A percentile compares a stretch with the other conserved stretches of the same genome.
Evolutionary conservation across 768 basidiomycete genomes (phyloP).

Genomic region (Calvatia gigantea): DNA sequence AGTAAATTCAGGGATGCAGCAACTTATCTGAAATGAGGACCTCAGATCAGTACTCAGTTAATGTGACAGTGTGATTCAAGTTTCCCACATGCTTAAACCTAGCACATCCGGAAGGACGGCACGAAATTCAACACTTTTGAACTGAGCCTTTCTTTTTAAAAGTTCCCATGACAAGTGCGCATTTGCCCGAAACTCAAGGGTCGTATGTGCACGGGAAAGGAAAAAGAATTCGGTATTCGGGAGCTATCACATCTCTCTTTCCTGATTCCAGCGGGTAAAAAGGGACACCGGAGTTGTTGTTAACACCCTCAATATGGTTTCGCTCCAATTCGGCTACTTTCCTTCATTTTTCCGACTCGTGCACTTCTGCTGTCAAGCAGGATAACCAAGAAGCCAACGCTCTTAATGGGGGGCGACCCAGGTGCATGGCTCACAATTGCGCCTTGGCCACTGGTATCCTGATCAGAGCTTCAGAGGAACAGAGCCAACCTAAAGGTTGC

Average conservation of each 20-base stretch:
- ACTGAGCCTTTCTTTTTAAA: neutral
- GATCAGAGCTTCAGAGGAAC: constrained; percentile 1
- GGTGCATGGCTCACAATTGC: constrained; percentile 2
- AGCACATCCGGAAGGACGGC: neutral
- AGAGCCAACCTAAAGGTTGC: neutral
- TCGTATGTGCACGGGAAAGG: constrained; percentile 1
- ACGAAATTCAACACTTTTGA: neutral
- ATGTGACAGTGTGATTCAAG: neutral
- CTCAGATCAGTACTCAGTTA: neutral
- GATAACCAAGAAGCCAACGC: constrained; percentile 4
- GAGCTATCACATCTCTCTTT: neutral
- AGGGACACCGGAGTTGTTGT: constrained; percentile 9
- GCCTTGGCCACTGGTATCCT: neutral
- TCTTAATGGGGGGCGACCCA: neutral
- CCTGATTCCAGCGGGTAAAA: constrained; percentile 1
- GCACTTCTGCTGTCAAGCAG: neutral
- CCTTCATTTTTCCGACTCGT: neutral
- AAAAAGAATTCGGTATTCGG: neutral
- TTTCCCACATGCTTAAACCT: constrained; percentile 8
- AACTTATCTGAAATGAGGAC: constrained; percentile 1
- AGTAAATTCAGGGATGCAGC: neutral
- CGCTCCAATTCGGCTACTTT: neutral
- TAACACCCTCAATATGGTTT: constrained; percentile 3
- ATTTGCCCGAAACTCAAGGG: constrained; percentile 1
- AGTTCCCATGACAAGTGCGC: constrained; percentile 12